Evolutionary conservation across 2,329 filamentous ascomycete species (phyloP), one percentile per base, ranked within the genome.

Genomic region (Dothiorella sarmentorum): DNA sequence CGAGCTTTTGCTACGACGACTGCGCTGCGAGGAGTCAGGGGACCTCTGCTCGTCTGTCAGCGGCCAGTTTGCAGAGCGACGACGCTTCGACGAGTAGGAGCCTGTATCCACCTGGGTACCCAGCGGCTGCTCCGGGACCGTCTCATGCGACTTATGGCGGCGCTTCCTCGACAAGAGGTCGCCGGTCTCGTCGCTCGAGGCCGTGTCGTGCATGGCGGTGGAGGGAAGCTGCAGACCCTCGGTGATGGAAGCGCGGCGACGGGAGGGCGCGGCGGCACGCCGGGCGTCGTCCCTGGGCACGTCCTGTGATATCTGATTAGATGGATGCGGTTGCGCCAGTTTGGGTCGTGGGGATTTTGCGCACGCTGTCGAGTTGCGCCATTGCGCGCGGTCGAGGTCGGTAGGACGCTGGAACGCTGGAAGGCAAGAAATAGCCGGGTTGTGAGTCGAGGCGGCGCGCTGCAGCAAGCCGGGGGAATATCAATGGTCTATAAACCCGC

Each of bases 11-110:
- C 37, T 40, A 37, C 29, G 27, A 27, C 57, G 45, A 20, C 57
- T 59, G 47, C 40, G 38, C 35, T 52, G 38, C 13, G 38, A 51
- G 9, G 38, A 42, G 47, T 58, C 49, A 42, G 49, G 38, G 13
- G 51, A 45, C n/a, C 24, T 29, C 22, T 47, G 31, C 17, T 55
- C 56, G 26, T 57, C 49, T 7, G 60, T 56, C 33, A 60, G 43
- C 33, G 62, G 61, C 62, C 62, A 63, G 31, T 62, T 59, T n/a
- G 56, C 53, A 40, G 47, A 59, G 35, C 62, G 59, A 37, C 55
- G 59, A 22, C 62, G 61, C 60, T 63, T 63, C 10, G 60, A 59
- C 15, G 56, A 53, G 47, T 51, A 52, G 20, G 60, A 56, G 45
- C 20, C 42, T 17, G 24, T 17, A 31, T 59, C 60, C 27, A 52